Evolutionary conservation across 2,329 filamentous ascomycete genomes (phyloP).

Genomic region (Fusarium graminum): DNA sequence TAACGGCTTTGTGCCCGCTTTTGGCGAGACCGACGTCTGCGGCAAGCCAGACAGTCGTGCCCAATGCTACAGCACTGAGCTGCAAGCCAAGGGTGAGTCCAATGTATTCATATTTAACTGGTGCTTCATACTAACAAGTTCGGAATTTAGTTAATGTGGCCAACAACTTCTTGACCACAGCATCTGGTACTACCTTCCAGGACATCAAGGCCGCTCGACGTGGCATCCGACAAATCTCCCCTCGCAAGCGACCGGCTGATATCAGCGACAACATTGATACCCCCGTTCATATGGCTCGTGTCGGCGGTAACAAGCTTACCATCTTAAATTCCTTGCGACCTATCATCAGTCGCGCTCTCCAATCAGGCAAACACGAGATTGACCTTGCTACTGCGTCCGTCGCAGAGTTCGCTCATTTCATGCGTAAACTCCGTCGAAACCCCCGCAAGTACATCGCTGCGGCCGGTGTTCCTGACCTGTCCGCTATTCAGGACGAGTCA

Average conservation of each 20-base stretch:
- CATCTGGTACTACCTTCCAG: constrained; percentile 22
- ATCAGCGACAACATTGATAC: constrained; percentile 28
- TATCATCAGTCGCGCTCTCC: constrained; percentile 44
- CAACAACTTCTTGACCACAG: constrained; percentile 42
- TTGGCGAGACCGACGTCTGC: constrained; percentile 9
- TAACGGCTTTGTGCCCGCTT: not conserved
- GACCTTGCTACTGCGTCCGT: constrained; percentile 48
- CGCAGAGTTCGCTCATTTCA: constrained; percentile 39
- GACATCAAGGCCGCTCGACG: constrained; percentile 25
- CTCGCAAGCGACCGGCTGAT: constrained; percentile 49
- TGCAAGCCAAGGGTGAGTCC: constrained; percentile 52
- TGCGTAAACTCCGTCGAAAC: constrained; percentile 41
- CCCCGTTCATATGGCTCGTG: constrained; percentile 5
- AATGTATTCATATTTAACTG: fast-evolving
- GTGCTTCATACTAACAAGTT: constrained; percentile 28
- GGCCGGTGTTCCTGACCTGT: constrained; percentile 45
- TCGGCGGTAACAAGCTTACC: constrained; percentile 47
- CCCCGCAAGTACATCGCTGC: constrained; percentile 44
- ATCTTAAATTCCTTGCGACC: constrained; percentile 47
- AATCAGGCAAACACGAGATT: constrained; percentile 40
- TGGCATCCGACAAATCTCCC: constrained; percentile 38
- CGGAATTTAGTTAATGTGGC: constrained; percentile 45
- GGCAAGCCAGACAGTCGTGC: constrained; percentile 27
- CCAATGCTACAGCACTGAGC: constrained; percentile 25
- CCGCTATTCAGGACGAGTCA: constrained; percentile 48